phyloP scores from a whole-genome alignment of 495 filamentous ascomycete species.

The Pseudomonodictys pantanalensis region DNA sequence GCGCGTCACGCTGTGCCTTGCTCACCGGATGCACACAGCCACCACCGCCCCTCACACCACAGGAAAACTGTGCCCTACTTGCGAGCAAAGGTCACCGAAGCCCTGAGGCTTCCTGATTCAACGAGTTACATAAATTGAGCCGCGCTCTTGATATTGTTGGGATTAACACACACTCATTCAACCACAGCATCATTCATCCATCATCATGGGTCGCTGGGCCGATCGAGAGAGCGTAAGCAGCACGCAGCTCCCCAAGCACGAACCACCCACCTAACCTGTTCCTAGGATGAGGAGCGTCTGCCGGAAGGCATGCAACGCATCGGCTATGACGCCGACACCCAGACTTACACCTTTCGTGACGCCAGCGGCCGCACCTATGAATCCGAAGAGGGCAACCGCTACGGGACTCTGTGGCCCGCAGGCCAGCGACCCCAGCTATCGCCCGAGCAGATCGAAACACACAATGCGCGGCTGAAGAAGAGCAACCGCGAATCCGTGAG shows the following conservation, averaged over 20 bases:
- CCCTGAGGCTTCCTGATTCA: no score
- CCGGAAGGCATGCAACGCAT: conserved; percentile 53
- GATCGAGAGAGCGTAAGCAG: conserved; percentile 21
- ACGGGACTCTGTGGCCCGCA: conserved; percentile 43
- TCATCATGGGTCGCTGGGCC: conserved; percentile 30
- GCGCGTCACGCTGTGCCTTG: no score
- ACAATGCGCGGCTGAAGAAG: conserved; percentile 9
- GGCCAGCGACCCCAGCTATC: conserved; percentile 13
- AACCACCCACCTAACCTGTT: background rate
- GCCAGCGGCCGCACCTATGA: conserved; percentile 43
- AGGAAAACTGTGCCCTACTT: no score
- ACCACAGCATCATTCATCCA: background rate
- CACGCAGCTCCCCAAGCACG: background rate
- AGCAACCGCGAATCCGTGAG: conserved; percentile 25
- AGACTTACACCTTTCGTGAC: conserved; percentile 49
- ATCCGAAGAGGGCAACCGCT: conserved; percentile 45
- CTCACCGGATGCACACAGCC: no score
- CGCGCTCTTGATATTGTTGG: no score
- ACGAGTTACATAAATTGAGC: no score
- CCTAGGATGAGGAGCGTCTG: conserved; percentile 51
- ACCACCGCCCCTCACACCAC: no score
- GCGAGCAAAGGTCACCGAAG: no score
- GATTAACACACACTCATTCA: background rate
- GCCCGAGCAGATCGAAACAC: background rate
- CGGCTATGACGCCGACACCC: conserved; percentile 54